These are phyloP conservation scores for Fusarium multiceps DNA, from an alignment of 2,329 filamentous ascomycete species.

Conservation along the genomic window DNA sequence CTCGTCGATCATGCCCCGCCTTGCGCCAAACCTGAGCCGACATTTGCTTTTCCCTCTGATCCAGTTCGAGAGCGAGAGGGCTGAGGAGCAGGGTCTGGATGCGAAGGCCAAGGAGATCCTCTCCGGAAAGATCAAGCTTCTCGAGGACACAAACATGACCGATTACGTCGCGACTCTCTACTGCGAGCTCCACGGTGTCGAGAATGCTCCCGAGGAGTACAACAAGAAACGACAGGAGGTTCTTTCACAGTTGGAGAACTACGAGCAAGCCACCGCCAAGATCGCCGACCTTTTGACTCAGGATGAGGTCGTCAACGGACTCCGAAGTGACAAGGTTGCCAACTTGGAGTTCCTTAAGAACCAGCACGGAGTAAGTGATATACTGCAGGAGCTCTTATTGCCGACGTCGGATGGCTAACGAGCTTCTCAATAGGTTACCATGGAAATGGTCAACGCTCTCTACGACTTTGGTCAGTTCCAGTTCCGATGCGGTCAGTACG, in stretches of 20 bases:
- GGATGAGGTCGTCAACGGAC: constrained; percentile 88
- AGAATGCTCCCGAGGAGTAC: constrained; percentile 85
- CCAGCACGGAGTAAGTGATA: constrained; percentile 80
- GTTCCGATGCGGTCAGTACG: constrained; percentile 97
- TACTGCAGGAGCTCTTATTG: constrained; percentile 3
- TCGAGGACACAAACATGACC: constrained; percentile 98
- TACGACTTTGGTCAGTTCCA: constrained; percentile 97
- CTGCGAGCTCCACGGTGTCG: constrained; percentile 85
- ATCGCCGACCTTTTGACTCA: constrained; percentile 88
- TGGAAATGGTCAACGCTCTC: constrained; percentile 94
- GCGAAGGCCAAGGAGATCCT: constrained; percentile 75
- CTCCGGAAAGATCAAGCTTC: constrained; percentile 89
- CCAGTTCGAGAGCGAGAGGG: constrained; percentile 86
- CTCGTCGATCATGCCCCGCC: constrained; percentile 85
- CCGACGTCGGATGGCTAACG: constrained; percentile 33
- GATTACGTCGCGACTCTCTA: constrained; percentile 95
- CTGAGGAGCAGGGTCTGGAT: constrained; percentile 76
- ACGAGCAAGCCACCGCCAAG: constrained; percentile 87
- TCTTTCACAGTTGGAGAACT: constrained; percentile 81
- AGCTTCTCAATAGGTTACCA: constrained; percentile 71
- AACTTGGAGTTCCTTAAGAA: constrained; percentile 99
- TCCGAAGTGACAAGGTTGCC: constrained; percentile 96
- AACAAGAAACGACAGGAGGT: constrained; percentile 90
- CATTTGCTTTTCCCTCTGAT: constrained; percentile 97
- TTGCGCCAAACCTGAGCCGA: constrained; percentile 92